phyloP scores from a whole-genome alignment of 1,284 basidiomycete genomes.

The Naganishia sp. region DNA sequence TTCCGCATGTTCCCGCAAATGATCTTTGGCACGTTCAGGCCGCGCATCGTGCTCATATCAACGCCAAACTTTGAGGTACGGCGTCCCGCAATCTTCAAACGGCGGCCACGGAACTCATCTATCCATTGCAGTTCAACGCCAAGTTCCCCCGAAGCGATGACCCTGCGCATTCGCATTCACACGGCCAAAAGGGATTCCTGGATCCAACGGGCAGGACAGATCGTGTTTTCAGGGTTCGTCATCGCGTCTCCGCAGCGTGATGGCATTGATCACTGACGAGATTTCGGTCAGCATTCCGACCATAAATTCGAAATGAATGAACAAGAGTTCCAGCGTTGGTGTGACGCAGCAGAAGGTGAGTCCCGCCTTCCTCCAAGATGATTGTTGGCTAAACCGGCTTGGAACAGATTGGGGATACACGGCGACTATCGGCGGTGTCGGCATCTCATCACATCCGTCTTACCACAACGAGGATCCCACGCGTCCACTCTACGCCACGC shows the following conservation, averaged over 20 bases:
- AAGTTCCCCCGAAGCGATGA: constrained; percentile 67
- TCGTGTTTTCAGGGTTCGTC: constrained; percentile 57
- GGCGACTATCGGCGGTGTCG: constrained; percentile 52
- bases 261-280: constrained; percentile 32
- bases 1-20: constrained; percentile 77
- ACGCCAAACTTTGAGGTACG: constrained; percentile 76
- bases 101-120: no score
- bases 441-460: constrained; percentile 49
- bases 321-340: constrained; percentile 77
- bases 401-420: constrained; percentile 39
- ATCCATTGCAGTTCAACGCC: constrained; percentile 67
- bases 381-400: not conserved
- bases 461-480: constrained; percentile 46
- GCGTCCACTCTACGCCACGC: constrained; percentile 63
- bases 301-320: constrained; percentile 93
- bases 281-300: constrained; percentile 60
- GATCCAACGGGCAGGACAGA: constrained; percentile 75
- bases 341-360: constrained; percentile 62
- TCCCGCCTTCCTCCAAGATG: not conserved
- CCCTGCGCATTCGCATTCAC: constrained; percentile 39
- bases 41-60: constrained; percentile 75
- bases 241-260: no score
- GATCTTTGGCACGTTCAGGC: constrained; percentile 79
- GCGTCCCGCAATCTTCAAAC: no score
- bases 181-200: constrained; percentile 58